phyloP scores from a whole-genome alignment of 441 rosid genomes.

The Omphalea diandra region DNA sequence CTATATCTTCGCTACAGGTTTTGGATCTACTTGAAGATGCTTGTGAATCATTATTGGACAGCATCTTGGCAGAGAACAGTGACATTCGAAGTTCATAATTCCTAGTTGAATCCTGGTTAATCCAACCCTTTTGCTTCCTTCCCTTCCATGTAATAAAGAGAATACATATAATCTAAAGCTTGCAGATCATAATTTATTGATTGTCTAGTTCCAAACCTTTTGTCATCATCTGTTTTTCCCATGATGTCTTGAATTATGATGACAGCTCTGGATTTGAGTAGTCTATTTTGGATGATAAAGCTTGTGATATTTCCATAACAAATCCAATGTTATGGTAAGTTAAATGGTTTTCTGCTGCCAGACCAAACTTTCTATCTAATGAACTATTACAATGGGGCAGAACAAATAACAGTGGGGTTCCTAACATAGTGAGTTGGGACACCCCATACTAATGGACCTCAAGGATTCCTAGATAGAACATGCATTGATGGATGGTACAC shows the following conservation, averaged over 20 bases:
- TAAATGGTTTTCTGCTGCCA: too few relatives aligned
- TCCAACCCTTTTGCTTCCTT: not conserved
- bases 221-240: not conserved
- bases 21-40: constrained; percentile 91
- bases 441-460: too few relatives aligned
- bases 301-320: not conserved
- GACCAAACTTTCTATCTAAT: too few relatives aligned
- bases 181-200: not conserved
- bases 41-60: constrained; percentile 82
- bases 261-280: constrained; percentile 1
- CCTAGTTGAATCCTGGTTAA: constrained; percentile 9
- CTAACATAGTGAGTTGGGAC: too few relatives aligned
- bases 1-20: constrained; percentile 44
- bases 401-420: too few relatives aligned
- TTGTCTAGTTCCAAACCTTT: not conserved
- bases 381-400: too few relatives aligned
- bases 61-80: constrained; percentile 45
- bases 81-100: constrained; percentile 18
- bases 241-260: not conserved
- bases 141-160: not conserved
- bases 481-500: too few relatives aligned
- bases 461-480: too few relatives aligned
- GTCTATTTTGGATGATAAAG: not conserved
- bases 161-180: not conserved
- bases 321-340: not conserved